Percentiles rank a stretch among this genome's conserved stretches.
phyloP scores from a whole-genome alignment of 768 basidiomycete genomes.

The Hygrocybe coccinea region DNA sequence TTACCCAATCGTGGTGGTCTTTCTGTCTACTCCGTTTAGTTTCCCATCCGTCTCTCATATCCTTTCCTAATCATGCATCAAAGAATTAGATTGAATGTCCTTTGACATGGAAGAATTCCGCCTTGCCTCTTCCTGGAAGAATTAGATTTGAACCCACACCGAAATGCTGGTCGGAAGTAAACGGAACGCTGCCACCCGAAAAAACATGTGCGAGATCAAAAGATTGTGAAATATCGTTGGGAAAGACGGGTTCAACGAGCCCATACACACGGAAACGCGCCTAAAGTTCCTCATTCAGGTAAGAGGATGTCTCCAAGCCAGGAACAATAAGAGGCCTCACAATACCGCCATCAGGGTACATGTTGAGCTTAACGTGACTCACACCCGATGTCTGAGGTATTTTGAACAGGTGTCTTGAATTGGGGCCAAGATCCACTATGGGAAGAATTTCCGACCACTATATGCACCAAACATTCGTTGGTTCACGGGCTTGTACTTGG shows the following conservation, averaged over 20 bases:
- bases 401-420: conserved; percentile 83
- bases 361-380: conserved; percentile 86
- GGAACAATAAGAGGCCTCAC: conserved; percentile 46
- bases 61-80: conserved; percentile 40
- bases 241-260: conserved; percentile 60
- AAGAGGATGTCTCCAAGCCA: neutral
- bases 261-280: conserved; percentile 93
- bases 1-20: conserved; percentile 87
- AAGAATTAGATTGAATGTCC: neutral
- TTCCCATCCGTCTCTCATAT: conserved; percentile 99
- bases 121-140: conserved; percentile 69
- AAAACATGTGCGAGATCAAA: conserved; percentile 92
- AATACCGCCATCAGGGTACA: conserved; percentile 97
- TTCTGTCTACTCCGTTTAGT: conserved; percentile 79
- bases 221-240: conserved; percentile 38
- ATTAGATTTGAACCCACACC: conserved; percentile 88
- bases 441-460: conserved; percentile 84
- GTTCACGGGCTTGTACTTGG: neutral
- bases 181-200: conserved; percentile 79
- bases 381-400: conserved; percentile 47
- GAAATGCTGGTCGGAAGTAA: conserved; percentile 91
- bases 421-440: conserved; percentile 70
- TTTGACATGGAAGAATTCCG: neutral
- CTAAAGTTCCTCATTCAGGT: conserved; percentile 35
- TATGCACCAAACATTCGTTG: neutral